phyloP scores from a whole-genome alignment of 176 grass and related monocot species.

The Oryza glumipatula region DNA sequence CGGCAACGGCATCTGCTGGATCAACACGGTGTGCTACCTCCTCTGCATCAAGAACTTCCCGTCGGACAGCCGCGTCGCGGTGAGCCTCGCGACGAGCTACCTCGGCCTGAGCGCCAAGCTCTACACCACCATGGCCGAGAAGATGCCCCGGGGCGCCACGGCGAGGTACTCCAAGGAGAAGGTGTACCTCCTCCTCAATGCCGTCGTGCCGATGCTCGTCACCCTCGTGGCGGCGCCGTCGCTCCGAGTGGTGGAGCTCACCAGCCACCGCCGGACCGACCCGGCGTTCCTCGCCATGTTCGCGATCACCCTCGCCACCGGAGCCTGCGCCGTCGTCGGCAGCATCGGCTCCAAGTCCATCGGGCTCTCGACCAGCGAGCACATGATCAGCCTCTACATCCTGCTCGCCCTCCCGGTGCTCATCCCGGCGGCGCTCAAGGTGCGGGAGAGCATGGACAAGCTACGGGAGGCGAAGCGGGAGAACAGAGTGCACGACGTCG shows the following conservation, averaged over 20 bases:
- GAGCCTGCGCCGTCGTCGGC: slow-evolving; percentile 67
- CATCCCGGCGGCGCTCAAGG: slow-evolving; percentile 55
- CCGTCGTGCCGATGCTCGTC: slow-evolving; percentile 67
- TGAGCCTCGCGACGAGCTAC: slow-evolving; percentile 87
- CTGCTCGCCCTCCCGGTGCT: slow-evolving; percentile 64
- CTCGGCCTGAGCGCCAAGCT: slow-evolving; percentile 91
- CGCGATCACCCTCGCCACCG: slow-evolving; percentile 75
- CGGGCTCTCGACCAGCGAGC: slow-evolving; percentile 50
- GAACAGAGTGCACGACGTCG: slow-evolving; percentile 65
- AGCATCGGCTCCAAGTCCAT: slow-evolving; percentile 63
- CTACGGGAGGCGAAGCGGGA: slow-evolving; percentile 58
- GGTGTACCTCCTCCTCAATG: slow-evolving; percentile 87
- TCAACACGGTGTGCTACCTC: slow-evolving; percentile 96
- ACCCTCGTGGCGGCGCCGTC: slow-evolving; percentile 57
- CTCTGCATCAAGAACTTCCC: slow-evolving; percentile 88
- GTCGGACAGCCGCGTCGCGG: slow-evolving; percentile 69
- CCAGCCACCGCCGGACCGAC: not conserved
- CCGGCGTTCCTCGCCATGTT: slow-evolving; percentile 77
- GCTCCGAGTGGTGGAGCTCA: slow-evolving; percentile 50
- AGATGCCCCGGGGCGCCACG: slow-evolving; percentile 18
- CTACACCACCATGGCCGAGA: slow-evolving; percentile 64
- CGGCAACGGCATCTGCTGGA: slow-evolving; percentile 97
- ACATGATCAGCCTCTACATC: slow-evolving; percentile 69
- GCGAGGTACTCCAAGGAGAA: slow-evolving; percentile 38
- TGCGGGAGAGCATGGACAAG: slow-evolving; percentile 51